These are phyloP conservation scores for Hura crepitans DNA, from an alignment of 441 rosid genomes.

Conservation along the genomic window DNA sequence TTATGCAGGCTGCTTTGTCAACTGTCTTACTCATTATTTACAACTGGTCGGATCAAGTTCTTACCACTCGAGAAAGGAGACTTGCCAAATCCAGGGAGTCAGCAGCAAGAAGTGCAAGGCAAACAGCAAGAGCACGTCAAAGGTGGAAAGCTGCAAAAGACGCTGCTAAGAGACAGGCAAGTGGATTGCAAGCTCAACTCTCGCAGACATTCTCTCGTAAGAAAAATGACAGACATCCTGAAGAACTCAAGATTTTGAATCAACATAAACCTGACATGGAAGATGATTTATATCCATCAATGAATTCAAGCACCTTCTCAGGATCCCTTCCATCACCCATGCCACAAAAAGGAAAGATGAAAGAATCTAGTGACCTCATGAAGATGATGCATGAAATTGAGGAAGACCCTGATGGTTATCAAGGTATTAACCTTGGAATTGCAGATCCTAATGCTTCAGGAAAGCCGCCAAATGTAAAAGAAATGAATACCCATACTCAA, in stretches of 20 bases:
- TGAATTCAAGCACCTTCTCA: slow-evolving; percentile 29
- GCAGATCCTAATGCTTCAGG: slow-evolving; percentile 42
- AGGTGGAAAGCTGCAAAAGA: slow-evolving; percentile 77
- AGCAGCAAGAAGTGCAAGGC: slow-evolving; percentile 69
- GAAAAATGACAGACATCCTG: slow-evolving; percentile 34
- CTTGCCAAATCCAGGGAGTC: slow-evolving; percentile 81
- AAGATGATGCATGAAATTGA: slow-evolving; percentile 42
- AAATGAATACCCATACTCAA: slow-evolving; percentile 50
- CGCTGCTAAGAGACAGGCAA: slow-evolving; percentile 66
- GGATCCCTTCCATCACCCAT: slow-evolving; percentile 35
- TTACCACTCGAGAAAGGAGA: slow-evolving; percentile 69
- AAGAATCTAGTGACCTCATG: slow-evolving; percentile 35
- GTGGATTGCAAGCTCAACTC: slow-evolving; percentile 61
- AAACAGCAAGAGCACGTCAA: slow-evolving; percentile 67
- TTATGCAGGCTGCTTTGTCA: slow-evolving; percentile 59
- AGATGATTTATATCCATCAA: slow-evolving; percentile 35
- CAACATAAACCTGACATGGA: slow-evolving; percentile 35
- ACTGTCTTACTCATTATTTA: slow-evolving; percentile 73
- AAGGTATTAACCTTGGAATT: slow-evolving; percentile 33
- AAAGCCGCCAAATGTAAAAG: slow-evolving; percentile 37
- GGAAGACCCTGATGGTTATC: slow-evolving; percentile 28
- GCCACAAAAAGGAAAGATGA: slow-evolving; percentile 37
- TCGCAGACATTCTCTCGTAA: slow-evolving; percentile 65
- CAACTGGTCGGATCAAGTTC: slow-evolving; percentile 90
- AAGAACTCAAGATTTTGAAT: slow-evolving; percentile 45